Base-by-base conservation (phyloP, 495 filamentous ascomycete species). In the Talaromyces stipitatus region DNA sequence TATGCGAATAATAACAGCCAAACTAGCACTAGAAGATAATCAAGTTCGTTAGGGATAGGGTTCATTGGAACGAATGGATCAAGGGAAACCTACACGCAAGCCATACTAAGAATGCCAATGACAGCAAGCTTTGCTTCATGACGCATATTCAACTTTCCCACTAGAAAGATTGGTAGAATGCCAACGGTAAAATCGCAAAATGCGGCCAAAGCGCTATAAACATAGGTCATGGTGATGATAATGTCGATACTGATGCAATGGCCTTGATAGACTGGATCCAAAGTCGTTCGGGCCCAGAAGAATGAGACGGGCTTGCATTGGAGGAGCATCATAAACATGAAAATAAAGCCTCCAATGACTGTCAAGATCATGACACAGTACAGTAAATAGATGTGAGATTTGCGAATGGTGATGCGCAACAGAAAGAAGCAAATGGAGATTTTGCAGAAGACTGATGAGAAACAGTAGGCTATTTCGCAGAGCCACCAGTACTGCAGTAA, bases 391-490 rank as follows among this genome's bases (percentile, higher is more conserved):
- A 66, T 71, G 45, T 77, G 74, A 29, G 60, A 6, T 2, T 56
- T 56, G 16, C 56, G 60, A 41, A 74, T 63, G 4, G 74, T 75
- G 57, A 79, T 75, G 48, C 76, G 72, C 66, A 79, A 57, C 2
- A 78, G 57, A 68, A 78, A 77, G 45, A 76, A 66, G 59, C 72
- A 72, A 36, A 78, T 62, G 33, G 76, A 78, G 29, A 76, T 63
- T 53, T 76, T 76, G 61, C 70, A 74, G 12, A 59, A 58, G 52
- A 74, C 66, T 6, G 70, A 72, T 7, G 74, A 63, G 47, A 78
- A 68, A 46, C 73, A 72, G 58, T 73, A 75, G 32, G 71, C 67
- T 26, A 71, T 68, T 57, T 76, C 71, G 47, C 73, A 75, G 12
- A 78, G 58, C 69, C 69, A 72, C 70, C 72, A 75, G 51, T 70